These are phyloP conservation scores for Apiospora phragmitis DNA, from an alignment of 2,329 filamentous ascomycete genomes.

Conservation along the genomic window DNA sequence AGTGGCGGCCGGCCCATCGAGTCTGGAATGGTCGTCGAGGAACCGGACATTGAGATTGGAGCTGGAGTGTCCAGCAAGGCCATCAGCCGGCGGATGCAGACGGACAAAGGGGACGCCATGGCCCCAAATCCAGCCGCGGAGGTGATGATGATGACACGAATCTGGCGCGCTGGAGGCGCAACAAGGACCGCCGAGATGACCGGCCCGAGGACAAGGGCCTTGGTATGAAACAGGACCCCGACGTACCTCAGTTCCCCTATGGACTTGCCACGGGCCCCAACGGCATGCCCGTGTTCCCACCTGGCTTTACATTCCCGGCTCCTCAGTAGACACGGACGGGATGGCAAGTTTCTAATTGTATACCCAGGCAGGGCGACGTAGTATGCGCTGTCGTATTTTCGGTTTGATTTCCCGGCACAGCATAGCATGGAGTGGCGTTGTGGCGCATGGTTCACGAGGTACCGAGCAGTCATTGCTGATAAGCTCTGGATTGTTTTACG, in stretches of 20 bases:
- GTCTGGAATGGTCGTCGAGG: conserved; percentile 85
- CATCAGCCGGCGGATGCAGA: conserved; percentile 69
- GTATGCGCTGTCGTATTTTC: neutral
- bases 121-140: conserved; percentile 61
- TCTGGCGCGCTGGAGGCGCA: conserved; percentile 29
- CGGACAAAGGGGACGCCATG: conserved; percentile 66
- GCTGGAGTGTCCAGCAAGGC: conserved; percentile 96
- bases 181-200: conserved; percentile 24
- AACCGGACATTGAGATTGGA: conserved; percentile 98
- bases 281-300: conserved; percentile 51
- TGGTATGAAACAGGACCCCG: conserved; percentile 27
- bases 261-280: conserved; percentile 46
- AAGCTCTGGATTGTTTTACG: neutral
- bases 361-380: neutral
- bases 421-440: conserved; percentile 9
- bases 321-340: conserved; percentile 23
- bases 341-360: neutral
- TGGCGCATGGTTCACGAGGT: neutral
- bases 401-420: conserved; percentile 5
- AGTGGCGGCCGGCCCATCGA: conserved; percentile 83
- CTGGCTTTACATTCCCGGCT: conserved; percentile 43
- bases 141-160: conserved; percentile 29
- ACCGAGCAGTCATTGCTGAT: neutral
- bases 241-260: conserved; percentile 41
- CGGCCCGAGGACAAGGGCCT: conserved; percentile 23